These are phyloP conservation scores for Kurtzmaniella fragi DNA, from an alignment of 805 yeast species.

Conservation along the genomic window DNA sequence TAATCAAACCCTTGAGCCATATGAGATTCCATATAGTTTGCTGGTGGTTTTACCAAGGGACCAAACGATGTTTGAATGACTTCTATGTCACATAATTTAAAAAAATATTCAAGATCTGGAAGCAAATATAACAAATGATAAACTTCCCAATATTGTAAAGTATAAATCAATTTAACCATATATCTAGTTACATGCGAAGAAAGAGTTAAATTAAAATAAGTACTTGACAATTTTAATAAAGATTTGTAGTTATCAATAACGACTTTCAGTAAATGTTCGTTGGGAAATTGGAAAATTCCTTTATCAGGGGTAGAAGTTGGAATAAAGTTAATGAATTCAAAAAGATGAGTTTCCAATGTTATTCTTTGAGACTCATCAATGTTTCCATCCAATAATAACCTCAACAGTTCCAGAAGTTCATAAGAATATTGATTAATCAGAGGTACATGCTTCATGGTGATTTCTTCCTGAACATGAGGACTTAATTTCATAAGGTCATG, in stretches of 20 bases:
- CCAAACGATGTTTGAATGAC: slow-evolving; percentile 32
- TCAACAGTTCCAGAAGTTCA: slow-evolving; percentile 24
- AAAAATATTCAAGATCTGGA: slow-evolving; percentile 29
- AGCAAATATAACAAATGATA: slow-evolving; percentile 32
- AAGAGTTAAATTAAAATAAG: slow-evolving; percentile 34
- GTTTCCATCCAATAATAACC: slow-evolving; percentile 21
- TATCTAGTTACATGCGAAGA: slow-evolving; percentile 35
- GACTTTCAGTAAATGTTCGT: slow-evolving; percentile 29
- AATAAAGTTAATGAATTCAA: slow-evolving; percentile 19
- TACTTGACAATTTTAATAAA: slow-evolving; percentile 23
- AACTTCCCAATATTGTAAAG: slow-evolving; percentile 40
- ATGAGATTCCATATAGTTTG: slow-evolving; percentile 27
- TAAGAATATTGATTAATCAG: slow-evolving; percentile 28
- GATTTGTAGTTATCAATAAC: slow-evolving; percentile 34
- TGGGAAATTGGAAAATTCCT: slow-evolving; percentile 21
- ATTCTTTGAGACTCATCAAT: slow-evolving; percentile 25
- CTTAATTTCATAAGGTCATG: slow-evolving; percentile 26
- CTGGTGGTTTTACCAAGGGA: slow-evolving; percentile 35
- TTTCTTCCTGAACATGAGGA: slow-evolving; percentile 15
- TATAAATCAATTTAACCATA: slow-evolving; percentile 33
- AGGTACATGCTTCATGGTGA: slow-evolving; percentile 2
- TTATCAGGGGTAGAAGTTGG: slow-evolving; percentile 11
- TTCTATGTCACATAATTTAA: slow-evolving; percentile 30
- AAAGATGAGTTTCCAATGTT: slow-evolving; percentile 21
- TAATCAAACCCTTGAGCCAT: slow-evolving; percentile 38